A percentile compares a stretch with the other conserved stretches of the same genome.
phyloP scores from a whole-genome alignment of 2,329 filamentous ascomycete species.

The Blastomyces parvus region DNA sequence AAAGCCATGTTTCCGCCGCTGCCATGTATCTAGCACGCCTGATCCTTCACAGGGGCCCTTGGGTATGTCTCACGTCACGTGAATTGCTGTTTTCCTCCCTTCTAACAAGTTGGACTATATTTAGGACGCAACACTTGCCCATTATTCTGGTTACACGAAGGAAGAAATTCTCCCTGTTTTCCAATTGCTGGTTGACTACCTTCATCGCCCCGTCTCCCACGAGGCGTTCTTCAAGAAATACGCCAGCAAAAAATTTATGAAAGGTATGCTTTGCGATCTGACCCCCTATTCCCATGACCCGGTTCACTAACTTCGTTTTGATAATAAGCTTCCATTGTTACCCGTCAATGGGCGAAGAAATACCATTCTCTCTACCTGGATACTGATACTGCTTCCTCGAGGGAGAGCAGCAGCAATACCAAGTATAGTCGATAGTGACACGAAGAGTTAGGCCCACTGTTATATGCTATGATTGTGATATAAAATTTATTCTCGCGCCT shows the following conservation, averaged over 20 bases:
- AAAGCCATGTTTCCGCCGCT: conserved; percentile 81
- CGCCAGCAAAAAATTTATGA: conserved; percentile 97
- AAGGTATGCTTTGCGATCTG: conserved; percentile 54
- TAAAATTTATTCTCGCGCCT: conserved; percentile 1
- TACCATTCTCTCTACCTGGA: conserved; percentile 41
- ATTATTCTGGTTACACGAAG: conserved; percentile 90
- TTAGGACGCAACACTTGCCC: conserved; percentile 71
- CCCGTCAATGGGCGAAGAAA: conserved; percentile 88
- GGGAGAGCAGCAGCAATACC: conserved; percentile 27
- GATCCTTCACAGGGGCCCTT: conserved; percentile 82
- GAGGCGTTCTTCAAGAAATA: conserved; percentile 99
- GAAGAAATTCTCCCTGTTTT: conserved; percentile 89
- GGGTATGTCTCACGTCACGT: conserved; percentile 53
- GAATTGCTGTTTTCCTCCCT: background rate
- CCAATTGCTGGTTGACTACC: conserved; percentile 91
- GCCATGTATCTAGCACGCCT: conserved; percentile 91
- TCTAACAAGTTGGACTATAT: background rate
- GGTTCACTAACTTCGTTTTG: conserved; percentile 19
- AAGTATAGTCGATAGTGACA: conserved; percentile 26
- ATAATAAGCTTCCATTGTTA: conserved; percentile 69
- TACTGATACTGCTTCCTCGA: conserved; percentile 19
- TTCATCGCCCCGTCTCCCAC: conserved; percentile 78
- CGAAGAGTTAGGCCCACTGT: conserved; percentile 1
- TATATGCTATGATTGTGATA: conserved; percentile 5
- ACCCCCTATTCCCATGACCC: background rate